Base-by-base conservation (phyloP, 148 eudicot genomes). In the Rhododendron henanense region DNA sequence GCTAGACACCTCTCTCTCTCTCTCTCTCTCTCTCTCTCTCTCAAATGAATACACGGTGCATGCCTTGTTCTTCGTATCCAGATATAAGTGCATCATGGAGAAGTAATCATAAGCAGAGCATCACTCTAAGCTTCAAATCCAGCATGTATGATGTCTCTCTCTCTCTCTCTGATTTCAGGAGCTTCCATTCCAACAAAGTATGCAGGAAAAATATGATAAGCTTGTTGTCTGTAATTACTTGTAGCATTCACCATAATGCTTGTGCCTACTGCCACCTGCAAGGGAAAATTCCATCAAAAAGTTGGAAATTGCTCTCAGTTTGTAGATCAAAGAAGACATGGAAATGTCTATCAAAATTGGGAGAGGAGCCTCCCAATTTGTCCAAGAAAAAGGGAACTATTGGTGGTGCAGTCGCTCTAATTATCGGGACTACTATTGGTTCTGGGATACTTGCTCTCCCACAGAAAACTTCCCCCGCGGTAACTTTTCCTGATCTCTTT, bases 361-460 rank as follows among this genome's bases (percentile, higher is more conserved):
- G 63, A 37, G 88, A 86, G 16, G 87, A 87, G 55, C 44, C 85
- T 50, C 25, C 21, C 6, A 59, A 78, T 18, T 59, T 5, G 80
- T 71, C 90, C 41, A 71, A 85, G 90, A 87, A 88, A 76, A 88
- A 82, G 84, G 93, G 93, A 3, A 87, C 85, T 21, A 45, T 91
- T 55, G 90, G 84, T 16, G 93, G 93, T 86, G 93, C 93, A 53
- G 92, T 90, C 23, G 93, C 93, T 84, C 74, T 91, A 16, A 88
- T 91, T 63, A 87, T 90, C 73, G 93, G 93, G 45, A 90, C 93
- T 41, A 90, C 89, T 85, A 91, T 91, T 45, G 93, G 93, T 51
- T 87, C 93, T 3, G 92, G 93, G 59, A 91, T 91, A 76, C 93
- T 91, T 82, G 91, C 92, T 82, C 93, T 91, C 39, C 93, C 93